Evolutionary conservation across 148 eudicot genomes (phyloP), one percentile per base, ranked within the genome.

Genomic region (Nepenthes gracilis): DNA sequence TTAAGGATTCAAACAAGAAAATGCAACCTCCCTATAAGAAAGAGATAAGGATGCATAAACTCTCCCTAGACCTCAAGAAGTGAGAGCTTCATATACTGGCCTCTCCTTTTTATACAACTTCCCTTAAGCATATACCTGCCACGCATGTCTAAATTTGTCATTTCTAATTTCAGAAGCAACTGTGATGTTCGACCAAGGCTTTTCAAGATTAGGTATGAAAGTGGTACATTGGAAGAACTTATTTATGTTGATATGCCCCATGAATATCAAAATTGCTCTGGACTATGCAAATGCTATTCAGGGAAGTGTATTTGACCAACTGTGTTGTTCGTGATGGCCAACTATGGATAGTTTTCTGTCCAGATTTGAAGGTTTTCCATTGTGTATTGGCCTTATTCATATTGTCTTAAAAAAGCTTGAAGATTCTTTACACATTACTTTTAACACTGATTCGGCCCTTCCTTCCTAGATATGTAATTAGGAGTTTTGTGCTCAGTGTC

Each of bases 251-350:
- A 88, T 72, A 89, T 93, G 99, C 99, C 99, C 8, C 66, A 80
- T 11, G 99, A 93, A 64, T 82, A 84, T 67, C 99, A 79, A 93
- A 81, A 84, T 93, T 47, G 91, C 89, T 33, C 60, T 93, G 65
- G 95, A 88, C 66, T 93, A 93, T 74, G 91, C 92, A 61, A 93
- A 89, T 81, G 99, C 99, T 47, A 81, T 89, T 54, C 99, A 93
- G 55, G 89, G 86, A 73, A 93, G 95, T 64, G 92, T 93, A 40
- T 93, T 86, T 74, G 95, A 93, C 70, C 95, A 93, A 63, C 89
- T 89, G 96, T 52, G 99, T 93, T 71, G 96, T 93, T 61, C 91
- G 99, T 57, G 99, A 93, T 76, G 99, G 99, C 64, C 99, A 86
- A 60, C 85, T 93, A 23, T 87, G 99, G 32, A 81, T 93, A 61